phyloP scores from a whole-genome alignment of 257 asterid species.

The Mentha longifolia region DNA sequence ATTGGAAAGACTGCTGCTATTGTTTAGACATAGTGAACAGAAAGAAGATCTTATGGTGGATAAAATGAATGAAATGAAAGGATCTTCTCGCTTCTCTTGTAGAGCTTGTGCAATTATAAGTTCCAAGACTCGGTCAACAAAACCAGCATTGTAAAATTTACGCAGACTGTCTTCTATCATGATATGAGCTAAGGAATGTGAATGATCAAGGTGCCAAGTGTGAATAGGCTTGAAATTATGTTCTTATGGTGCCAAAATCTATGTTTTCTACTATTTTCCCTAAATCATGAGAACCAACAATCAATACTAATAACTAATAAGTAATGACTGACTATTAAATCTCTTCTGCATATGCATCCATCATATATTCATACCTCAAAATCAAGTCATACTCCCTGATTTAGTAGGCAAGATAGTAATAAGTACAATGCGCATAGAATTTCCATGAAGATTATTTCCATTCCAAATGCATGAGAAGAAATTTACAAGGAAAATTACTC shows the following conservation, averaged over 20 bases:
- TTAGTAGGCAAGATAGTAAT: neutral
- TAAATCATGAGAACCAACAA: neutral
- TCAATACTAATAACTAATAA: neutral
- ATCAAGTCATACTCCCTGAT: neutral
- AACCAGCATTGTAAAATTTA: too few relatives aligned
- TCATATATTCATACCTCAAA: conserved; percentile 9
- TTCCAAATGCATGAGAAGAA: neutral
- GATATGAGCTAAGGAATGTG: neutral
- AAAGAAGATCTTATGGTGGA: conserved; percentile 4
- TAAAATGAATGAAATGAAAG: neutral
- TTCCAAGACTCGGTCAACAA: neutral
- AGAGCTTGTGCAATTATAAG: neutral
- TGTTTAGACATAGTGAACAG: too few relatives aligned
- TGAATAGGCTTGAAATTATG: neutral
- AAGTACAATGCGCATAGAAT: neutral
- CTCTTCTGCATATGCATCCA: neutral
- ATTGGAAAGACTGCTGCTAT: neutral
- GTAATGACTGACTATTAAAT: neutral
- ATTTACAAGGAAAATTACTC: neutral
- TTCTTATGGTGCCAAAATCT: neutral
- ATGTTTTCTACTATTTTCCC: neutral
- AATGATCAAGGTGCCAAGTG: neutral
- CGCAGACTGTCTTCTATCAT: neutral
- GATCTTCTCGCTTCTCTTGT: neutral
- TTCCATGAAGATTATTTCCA: neutral